Conservation (phyloP, 306 rosid genomes). For the Casuarina cunninghamiana region DNA sequence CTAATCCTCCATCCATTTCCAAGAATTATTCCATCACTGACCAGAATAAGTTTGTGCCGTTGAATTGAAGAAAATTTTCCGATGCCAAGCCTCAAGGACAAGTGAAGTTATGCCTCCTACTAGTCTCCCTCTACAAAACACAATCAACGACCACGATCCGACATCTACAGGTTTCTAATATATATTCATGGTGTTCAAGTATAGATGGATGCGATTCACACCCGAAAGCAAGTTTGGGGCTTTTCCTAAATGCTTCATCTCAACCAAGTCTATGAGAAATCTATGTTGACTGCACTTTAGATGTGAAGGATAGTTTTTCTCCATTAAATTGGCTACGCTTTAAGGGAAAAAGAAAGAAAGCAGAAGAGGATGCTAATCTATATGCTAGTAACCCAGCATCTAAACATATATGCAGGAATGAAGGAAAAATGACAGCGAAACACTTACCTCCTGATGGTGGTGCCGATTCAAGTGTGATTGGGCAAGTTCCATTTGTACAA, state of each 20-base stretch:
- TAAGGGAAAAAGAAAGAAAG: too few species aligned
- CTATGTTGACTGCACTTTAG: not conserved
- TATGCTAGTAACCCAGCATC: not conserved
- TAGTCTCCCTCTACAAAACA: not conserved
- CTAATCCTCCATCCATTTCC: not conserved
- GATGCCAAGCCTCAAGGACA: not conserved
- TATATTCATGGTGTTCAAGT: not conserved
- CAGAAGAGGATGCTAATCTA: not conserved
- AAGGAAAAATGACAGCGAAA: not conserved
- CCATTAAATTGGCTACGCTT: not conserved
- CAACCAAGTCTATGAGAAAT: not conserved
- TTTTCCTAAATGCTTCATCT: not conserved
- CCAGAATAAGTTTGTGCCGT: too few species aligned
- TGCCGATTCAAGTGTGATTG: conserved; percentile 25
- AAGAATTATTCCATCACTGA: not conserved
- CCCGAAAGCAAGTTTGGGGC: not conserved
- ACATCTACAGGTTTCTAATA: not conserved
- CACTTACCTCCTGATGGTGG: conserved; percentile 24
- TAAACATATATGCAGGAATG: not conserved
- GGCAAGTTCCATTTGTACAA: conserved; percentile 39
- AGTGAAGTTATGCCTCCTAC: not conserved
- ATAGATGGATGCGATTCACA: not conserved
- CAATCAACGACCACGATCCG: not conserved
- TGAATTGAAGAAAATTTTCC: not conserved
- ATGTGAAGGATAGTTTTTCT: not conserved